Evolutionary conservation across 2,329 filamentous ascomycete species (phyloP).

Genomic region (Cercospora sesami): DNA sequence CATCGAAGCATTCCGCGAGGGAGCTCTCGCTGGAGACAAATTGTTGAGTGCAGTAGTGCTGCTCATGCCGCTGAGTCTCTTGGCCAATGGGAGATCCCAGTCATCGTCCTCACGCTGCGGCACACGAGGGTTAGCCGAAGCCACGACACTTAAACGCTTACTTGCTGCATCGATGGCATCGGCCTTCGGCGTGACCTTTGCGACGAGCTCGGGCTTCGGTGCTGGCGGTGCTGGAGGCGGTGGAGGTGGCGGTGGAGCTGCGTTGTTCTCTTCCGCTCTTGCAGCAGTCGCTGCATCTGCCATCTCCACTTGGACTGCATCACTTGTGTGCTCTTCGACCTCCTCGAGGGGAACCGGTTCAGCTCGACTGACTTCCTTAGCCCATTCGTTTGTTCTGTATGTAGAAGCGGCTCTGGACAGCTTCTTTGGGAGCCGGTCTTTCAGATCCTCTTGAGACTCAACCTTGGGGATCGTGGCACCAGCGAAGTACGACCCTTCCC

Average conservation of each 20-base stretch:
- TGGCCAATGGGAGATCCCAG: conserved; percentile 27
- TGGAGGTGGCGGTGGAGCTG: conserved; percentile 23
- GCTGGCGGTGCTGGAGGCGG: conserved; percentile 16
- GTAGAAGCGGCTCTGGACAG: conserved; percentile 75
- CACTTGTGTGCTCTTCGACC: conserved; percentile 44
- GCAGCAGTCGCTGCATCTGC: conserved; percentile 51
- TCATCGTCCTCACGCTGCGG: conserved; percentile 20
- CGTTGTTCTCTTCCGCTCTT: conserved; percentile 29
- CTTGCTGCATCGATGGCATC: not conserved
- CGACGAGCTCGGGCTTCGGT: conserved; percentile 3
- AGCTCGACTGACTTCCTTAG: conserved; percentile 78
- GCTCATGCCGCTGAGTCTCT: conserved; percentile 18
- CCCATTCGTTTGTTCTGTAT: conserved; percentile 94
- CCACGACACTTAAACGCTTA: conserved; percentile 9
- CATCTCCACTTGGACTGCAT: conserved; percentile 40
- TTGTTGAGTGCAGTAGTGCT: conserved; percentile 21
- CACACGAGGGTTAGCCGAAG: conserved; percentile 13
- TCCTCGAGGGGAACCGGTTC: conserved; percentile 58
- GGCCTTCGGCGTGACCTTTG: not conserved
- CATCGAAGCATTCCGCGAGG: conserved; percentile 13
- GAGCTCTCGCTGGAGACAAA: not conserved
- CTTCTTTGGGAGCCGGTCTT: conserved; percentile 65
- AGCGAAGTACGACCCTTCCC: conserved; percentile 12
- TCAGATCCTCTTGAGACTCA: conserved; percentile 41
- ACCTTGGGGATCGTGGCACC: not conserved